Evolutionary conservation across 148 eudicot species (phyloP).

Genomic region (Amaranthus cruentus): DNA sequence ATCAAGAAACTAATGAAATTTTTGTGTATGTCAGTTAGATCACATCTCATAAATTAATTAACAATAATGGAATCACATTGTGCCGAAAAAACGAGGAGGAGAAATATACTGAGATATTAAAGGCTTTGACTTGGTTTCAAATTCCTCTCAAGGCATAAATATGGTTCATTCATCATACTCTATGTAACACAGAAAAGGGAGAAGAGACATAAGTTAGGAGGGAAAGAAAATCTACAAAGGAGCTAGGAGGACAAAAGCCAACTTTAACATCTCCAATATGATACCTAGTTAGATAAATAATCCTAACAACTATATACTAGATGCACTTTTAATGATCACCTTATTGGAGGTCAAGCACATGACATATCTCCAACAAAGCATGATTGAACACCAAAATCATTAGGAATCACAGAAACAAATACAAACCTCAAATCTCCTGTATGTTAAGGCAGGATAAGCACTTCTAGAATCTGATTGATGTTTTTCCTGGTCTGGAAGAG

Average conservation of each 20-base stretch:
- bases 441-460: conserved; percentile 38
- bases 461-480: conserved; percentile 36
- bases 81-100: neutral
- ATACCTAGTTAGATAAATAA: neutral
- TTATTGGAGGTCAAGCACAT: neutral
- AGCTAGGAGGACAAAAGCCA: neutral
- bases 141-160: neutral
- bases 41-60: neutral
- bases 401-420: conserved; percentile 6
- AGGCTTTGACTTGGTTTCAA: neutral
- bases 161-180: no score
- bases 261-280: neutral
- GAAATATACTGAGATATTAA: neutral
- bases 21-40: neutral
- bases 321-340: neutral
- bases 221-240: neutral
- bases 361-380: neutral
- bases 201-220: neutral
- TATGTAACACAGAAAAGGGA: neutral
- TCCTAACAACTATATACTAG: neutral
- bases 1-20: no score
- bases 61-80: neutral
- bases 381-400: neutral
- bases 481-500: conserved; percentile 56
- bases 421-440: conserved; percentile 61